Evolutionary conservation across 257 asterid genomes (phyloP), one percentile per base, ranked within the genome.

Genomic region (Voacanga thouarsii): DNA sequence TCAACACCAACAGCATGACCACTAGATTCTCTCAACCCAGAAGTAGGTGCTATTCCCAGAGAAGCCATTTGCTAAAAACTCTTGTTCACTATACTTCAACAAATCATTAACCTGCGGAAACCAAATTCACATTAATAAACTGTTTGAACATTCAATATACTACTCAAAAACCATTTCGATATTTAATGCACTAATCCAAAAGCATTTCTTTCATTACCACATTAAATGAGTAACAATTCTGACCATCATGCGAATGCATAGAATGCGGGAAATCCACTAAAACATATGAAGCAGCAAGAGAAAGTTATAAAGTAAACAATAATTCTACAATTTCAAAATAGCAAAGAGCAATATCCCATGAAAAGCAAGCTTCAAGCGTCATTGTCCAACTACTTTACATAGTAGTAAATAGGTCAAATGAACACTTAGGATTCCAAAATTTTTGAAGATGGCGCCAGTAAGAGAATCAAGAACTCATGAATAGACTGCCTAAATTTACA

Each of bases 61-160:
- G 97, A 90, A 87, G 92, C 89, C 98, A 94, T 94, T 86, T 79
- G 81, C 83, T 75, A 68, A 80, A 85, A 75, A 73, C 61, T 72
- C 85, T 61, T 80, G 82, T 76, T 80, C 83, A 74, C 80, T 76
- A 63, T 76, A 81, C 91, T 83, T 83, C 84, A 86, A 80, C 24
- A 85, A 79, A 81, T 84, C 94, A 87, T 82, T 87, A 90, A 86
- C 91, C 94, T 90, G 81, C 50, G 71, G 71, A 49, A 76, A 47
- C 65, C 44, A 44, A 49, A 64, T 78, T 53, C 14, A 78, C n/a
- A 60, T 39, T 44, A 45, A 33, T 59, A 81, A 71, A 24, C 60
- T 47, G 55, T 24, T 56, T 19, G 26, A 65, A 68, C 37, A 55
- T 41, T 49, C 14, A 68, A 33, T 41, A 9, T 4, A 12, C 43